phyloP scores from a whole-genome alignment of 192 early-diverging fungal species.

The Dissophora globulifera region DNA sequence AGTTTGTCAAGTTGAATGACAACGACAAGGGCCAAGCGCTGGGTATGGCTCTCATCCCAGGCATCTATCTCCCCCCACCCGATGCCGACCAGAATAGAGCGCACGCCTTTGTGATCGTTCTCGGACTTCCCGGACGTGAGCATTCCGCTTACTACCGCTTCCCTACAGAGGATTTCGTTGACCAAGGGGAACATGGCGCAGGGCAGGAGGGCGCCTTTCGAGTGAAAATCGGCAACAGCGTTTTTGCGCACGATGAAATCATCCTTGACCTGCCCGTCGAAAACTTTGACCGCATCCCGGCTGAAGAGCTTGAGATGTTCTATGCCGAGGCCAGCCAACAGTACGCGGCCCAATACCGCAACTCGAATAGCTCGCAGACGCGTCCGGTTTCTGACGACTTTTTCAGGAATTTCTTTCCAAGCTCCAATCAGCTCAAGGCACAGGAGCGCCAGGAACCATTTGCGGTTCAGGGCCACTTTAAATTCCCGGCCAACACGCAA shows the following conservation, averaged over 20 bases:
- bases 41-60: conserved; percentile 54
- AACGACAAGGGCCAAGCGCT: conserved; percentile 1
- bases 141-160: conserved; percentile 56
- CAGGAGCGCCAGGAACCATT: conserved; percentile 11
- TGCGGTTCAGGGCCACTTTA: conserved; percentile 23
- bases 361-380: background rate
- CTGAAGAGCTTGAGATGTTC: conserved; percentile 42
- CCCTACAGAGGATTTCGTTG: conserved; percentile 43
- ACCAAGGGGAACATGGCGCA: conserved; percentile 3
- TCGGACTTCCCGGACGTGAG: conserved; percentile 22
- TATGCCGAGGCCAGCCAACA: conserved; percentile 8
- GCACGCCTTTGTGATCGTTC: conserved; percentile 58
- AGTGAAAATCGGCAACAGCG: conserved; percentile 32
- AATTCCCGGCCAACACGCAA: conserved; percentile 22
- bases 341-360: conserved; percentile 13
- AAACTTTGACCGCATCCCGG: conserved; percentile 45
- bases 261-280: conserved; percentile 40
- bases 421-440: background rate
- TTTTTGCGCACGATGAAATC: conserved; percentile 53
- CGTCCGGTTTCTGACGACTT: background rate
- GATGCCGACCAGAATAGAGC: conserved; percentile 6
- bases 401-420: conserved; percentile 26
- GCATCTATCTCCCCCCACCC: conserved; percentile 43
- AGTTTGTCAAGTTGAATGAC: conserved; percentile 25
- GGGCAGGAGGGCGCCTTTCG: conserved; percentile 13